These are phyloP conservation scores for Cyclotella baltica DNA, from an alignment of 108 stramenopile genomes.

Conservation along the genomic window DNA sequence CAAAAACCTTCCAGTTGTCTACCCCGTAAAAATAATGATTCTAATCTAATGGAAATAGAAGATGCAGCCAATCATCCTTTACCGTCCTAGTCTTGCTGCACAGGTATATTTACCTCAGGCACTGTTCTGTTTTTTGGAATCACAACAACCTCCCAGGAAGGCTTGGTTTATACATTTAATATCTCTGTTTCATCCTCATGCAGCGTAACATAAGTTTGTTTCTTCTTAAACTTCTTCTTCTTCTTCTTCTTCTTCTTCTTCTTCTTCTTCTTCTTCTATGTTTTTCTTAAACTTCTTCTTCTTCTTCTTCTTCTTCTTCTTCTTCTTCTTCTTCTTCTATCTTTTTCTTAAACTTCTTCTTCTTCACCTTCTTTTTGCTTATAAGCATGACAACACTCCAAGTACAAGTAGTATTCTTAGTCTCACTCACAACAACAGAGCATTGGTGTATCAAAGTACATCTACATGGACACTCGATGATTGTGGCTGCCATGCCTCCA, in stretches of 20 bases:
- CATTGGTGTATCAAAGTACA: conserved; percentile 27
- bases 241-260: too few species aligned
- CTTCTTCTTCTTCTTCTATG: too few species aligned
- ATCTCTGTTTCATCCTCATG: background rate
- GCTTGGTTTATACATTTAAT: background rate
- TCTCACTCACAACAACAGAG: conserved; percentile 44
- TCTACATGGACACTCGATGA: conserved; percentile 42
- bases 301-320: too few species aligned
- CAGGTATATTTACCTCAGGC: conserved; percentile 31
- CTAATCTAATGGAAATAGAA: conserved; percentile 9
- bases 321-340: too few species aligned
- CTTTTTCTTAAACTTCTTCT: too few species aligned
- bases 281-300: too few species aligned
- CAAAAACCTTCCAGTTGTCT: too few species aligned
- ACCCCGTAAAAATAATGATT: conserved; percentile 3
- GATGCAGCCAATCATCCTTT: too few species aligned
- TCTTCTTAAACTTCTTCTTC: too few species aligned
- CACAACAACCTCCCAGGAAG: conserved; percentile 31
- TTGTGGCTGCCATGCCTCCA: conserved; percentile 45
- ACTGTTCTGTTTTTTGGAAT: conserved; percentile 42
- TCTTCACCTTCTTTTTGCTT: background rate
- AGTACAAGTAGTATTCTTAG: conserved; percentile 40
- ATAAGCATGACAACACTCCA: conserved; percentile 34
- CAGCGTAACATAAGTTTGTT: background rate
- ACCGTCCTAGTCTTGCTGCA: background rate